Evolutionary conservation across 225 moss, liverwort and hornwort genomes (phyloP).

Genomic region (Marchantia polymorpha): DNA sequence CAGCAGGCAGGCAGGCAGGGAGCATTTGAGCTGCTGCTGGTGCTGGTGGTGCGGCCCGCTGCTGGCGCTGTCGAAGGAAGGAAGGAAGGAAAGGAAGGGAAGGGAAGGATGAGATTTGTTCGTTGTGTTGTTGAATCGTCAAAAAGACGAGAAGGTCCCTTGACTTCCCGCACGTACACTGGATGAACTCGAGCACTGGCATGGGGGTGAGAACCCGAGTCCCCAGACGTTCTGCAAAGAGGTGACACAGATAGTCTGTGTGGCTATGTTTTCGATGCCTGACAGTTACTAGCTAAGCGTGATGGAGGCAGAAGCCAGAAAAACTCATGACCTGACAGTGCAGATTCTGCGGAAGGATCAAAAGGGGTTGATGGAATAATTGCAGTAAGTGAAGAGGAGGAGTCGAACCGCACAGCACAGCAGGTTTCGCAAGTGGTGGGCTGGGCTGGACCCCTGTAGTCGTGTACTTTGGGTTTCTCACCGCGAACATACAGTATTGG

Average conservation of each 20-base stretch:
- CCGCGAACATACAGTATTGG: conserved; percentile 11
- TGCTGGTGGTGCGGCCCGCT: neutral
- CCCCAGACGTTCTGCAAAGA: conserved; percentile 9
- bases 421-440: neutral
- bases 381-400: conserved; percentile 13
- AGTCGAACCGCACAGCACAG: conserved; percentile 15
- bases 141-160: neutral
- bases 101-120: neutral
- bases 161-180: conserved; percentile 14
- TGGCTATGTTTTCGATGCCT: conserved; percentile 17
- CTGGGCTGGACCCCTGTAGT: neutral
- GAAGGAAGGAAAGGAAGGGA: neutral
- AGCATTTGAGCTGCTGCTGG: conserved; percentile 1
- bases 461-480: conserved; percentile 3
- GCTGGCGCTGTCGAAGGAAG: neutral
- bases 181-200: conserved; percentile 5
- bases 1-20: neutral
- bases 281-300: conserved; percentile 18
- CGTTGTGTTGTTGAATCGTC: conserved; percentile 3
- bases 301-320: conserved; percentile 3
- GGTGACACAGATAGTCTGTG: conserved; percentile 21
- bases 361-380: conserved; percentile 11
- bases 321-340: conserved; percentile 14
- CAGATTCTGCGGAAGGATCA: conserved; percentile 18
- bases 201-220: neutral